Percentiles rank a stretch among this genome's conserved stretches.
Conservation (phyloP, 805 yeast species). For the Suhomyces sp. region DNA sequence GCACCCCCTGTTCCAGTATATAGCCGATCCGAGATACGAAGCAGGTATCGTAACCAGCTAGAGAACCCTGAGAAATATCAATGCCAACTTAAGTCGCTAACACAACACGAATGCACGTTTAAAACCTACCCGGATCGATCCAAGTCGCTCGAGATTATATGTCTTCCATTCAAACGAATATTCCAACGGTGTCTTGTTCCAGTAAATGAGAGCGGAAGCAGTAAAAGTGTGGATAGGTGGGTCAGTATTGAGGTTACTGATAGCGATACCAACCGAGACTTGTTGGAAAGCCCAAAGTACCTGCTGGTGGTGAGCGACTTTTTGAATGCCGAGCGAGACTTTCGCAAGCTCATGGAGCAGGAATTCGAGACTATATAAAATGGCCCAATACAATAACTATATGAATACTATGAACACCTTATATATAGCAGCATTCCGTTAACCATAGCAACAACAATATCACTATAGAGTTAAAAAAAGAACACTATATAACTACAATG, state of each 20-base stretch:
- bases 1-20: conserved; percentile 46
- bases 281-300: conserved; percentile 19
- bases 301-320: conserved; percentile 31
- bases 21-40: conserved; percentile 25
- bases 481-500: too few species aligned
- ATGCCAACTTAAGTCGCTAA: conserved; percentile 33
- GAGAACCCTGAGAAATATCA: conserved; percentile 29
- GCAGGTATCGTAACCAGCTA: conserved; percentile 24
- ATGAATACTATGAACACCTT: too few species aligned
- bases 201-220: conserved; percentile 24
- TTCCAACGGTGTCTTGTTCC: conserved; percentile 40
- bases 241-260: conserved; percentile 40
- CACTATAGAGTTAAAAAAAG: too few species aligned
- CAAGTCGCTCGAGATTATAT: conserved; percentile 34
- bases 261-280: conserved; percentile 26
- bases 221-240: conserved; percentile 27
- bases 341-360: conserved; percentile 30
- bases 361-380: conserved; percentile 9
- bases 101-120: conserved; percentile 45
- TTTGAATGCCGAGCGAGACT: conserved; percentile 36
- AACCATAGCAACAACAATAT: too few species aligned
- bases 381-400: too few species aligned
- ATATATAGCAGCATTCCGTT: too few species aligned
- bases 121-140: conserved; percentile 20
- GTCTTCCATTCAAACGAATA: conserved; percentile 42